Base-by-base conservation (phyloP, 2,329 filamentous ascomycete species). In the Talaromyces amestolkiae region DNA sequence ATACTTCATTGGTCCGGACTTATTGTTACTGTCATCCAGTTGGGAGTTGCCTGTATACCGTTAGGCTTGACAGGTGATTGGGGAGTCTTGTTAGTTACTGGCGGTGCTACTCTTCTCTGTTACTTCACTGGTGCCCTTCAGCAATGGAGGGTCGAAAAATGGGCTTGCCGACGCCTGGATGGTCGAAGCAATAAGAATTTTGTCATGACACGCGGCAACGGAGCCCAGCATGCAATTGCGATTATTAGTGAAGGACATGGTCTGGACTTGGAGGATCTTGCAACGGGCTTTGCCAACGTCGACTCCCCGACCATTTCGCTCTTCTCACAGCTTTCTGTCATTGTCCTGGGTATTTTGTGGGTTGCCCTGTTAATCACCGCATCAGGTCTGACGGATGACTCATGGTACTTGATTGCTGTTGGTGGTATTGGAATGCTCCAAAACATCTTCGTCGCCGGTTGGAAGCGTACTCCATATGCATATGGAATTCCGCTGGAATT, bases 141-240 rank as follows among this genome's bases (percentile, higher is more conserved):
- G 5, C 80, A 83, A 68, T 83, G 80, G 80, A 70, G 68, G 22
- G 68, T 67, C 10, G 82, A 84, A 69, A 83, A 83, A 67, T 80
- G 78, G 75, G 73, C 77, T 0, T 80, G 76, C 68, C 74, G 77
- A 17, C 67, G 64, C 2, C 65, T 70, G 6, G 68, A 69, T n/a
- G 54, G 53, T 41, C 53, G 64, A 53, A 37, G 17, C 35, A 68
- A 70, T 17, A 74, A 77, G 59, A 76, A 70, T 0, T 68, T 75
- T n/a, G 64, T 75, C 2, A 65, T 83, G 10, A 81, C 79, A 0
- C 65, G 71, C 0, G 80, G 81, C 1, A 82, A 81, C 66, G 81
- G 80, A 5, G 70, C 68, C 11, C 76, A 75, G 63, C 74, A 82
- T 70, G 76, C 74, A 2, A 75, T 83, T 31, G 74, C 80, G 2